A percentile compares a stretch with the other conserved stretches of the same genome.
phyloP scores from a whole-genome alignment of 78 protist species.

The Fonticula alba region DNA sequence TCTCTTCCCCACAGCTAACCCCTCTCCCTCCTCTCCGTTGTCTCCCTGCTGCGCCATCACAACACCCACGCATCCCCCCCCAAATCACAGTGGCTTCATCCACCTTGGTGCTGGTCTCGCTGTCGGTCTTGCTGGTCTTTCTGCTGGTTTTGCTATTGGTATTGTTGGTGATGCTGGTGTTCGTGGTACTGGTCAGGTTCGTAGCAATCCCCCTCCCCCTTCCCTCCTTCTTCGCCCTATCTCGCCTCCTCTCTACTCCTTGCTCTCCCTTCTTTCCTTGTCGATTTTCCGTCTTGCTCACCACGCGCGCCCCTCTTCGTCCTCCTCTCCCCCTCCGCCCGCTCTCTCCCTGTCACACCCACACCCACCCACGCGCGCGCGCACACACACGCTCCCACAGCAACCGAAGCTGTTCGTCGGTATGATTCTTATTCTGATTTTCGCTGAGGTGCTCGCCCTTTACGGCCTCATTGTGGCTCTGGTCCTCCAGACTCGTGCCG shows the following conservation, averaged over 20 bases:
- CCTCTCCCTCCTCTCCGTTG: no score
- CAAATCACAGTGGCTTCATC: slow-evolving; percentile 32
- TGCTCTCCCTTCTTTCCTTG: background rate
- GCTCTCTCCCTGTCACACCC: background rate
- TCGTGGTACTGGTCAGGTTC: slow-evolving; percentile 48
- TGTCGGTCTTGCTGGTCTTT: slow-evolving; percentile 85
- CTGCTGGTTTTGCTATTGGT: slow-evolving; percentile 85
- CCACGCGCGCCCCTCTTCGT: background rate
- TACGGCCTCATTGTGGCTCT: slow-evolving; percentile 80
- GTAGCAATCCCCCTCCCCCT: no score
- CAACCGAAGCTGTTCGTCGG: slow-evolving; percentile 47
- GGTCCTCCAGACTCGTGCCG: slow-evolving; percentile 9
- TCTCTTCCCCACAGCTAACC: no score
- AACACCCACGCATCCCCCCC: no score
- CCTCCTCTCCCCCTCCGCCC: background rate
- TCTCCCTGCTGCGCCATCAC: no score
- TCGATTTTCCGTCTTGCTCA: background rate
- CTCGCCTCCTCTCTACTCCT: background rate
- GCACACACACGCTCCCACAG: background rate
- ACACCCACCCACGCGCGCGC: no score
- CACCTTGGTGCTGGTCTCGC: slow-evolving; percentile 86
- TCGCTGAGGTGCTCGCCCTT: slow-evolving; percentile 86
- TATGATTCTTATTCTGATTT: slow-evolving; percentile 78
- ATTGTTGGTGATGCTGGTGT: slow-evolving; percentile 87
- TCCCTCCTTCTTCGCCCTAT: background rate